Conservation (phyloP, 495 filamentous ascomycete species). For the Penicillium maclennaniae region DNA sequence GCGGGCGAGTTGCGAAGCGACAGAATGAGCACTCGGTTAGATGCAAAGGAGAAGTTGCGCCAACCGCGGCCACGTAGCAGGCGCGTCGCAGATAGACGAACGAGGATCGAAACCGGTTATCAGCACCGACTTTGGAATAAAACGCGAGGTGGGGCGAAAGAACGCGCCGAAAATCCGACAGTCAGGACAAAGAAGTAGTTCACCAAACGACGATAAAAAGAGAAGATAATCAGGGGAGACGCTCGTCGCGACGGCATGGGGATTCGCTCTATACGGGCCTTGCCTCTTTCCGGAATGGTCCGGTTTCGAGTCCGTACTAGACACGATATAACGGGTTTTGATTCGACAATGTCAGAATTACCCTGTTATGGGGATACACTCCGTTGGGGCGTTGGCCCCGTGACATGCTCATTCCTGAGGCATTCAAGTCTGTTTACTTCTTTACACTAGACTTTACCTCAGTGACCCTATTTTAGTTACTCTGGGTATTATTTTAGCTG, state of each 20-base stretch:
- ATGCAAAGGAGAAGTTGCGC: conserved; percentile 30
- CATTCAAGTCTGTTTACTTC: not conserved
- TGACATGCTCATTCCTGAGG: conserved; percentile 14
- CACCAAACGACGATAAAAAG: conserved; percentile 9
- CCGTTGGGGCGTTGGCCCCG: conserved; percentile 17
- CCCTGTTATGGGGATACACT: not conserved
- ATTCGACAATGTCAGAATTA: conserved; percentile 13
- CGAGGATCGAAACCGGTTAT: conserved; percentile 3
- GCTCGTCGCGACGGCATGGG: conserved; percentile 18
- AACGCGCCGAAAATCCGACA: not conserved
- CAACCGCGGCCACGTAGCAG: conserved; percentile 47
- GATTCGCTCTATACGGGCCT: conserved; percentile 11
- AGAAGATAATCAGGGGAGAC: conserved; percentile 26
- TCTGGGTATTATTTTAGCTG: not conserved
- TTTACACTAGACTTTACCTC: not conserved
- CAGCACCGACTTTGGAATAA: conserved; percentile 6
- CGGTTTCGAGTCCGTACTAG: conserved; percentile 7
- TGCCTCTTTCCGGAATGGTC: conserved; percentile 28
- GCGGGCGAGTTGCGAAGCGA: conserved; percentile 13
- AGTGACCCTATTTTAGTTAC: not conserved
- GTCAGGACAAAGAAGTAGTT: conserved; percentile 1
- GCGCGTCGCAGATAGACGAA: conserved; percentile 33
- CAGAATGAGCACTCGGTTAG: conserved; percentile 4
- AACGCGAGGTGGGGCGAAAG: not conserved
- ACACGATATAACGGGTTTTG: not conserved